Base-by-base conservation (phyloP, 2,329 filamentous ascomycete species). In the Xylaria sp. region DNA sequence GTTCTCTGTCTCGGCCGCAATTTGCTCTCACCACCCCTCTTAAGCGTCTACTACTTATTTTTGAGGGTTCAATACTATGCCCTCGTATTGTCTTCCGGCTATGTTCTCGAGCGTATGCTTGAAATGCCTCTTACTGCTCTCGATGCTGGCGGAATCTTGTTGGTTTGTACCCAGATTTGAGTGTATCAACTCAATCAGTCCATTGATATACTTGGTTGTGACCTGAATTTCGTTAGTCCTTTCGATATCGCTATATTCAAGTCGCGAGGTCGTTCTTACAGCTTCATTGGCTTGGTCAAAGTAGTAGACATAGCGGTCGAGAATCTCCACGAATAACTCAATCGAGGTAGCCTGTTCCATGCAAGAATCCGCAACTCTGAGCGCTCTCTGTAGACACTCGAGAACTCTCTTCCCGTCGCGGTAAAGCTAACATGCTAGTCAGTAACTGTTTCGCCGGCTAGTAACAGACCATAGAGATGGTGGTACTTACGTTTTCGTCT, bases 221-320 rank as follows among this genome's bases (percentile, higher is more conserved):
- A 99, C 87, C 87, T 89, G 68, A 6, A 15, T 32, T 28, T 7
- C 39, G 58, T 70, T 46, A 75, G 68, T 59, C 58, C 54, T 41
- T 18, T 13, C n/a, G n/a, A 12, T n/a, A 46, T 41, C 41, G 55
- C n/a, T 10, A 3, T 56, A 46, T 9, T 15, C 18, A 37, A 10
- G 32, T 44, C 15, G 3, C 18, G n/a, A 3, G 9, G 10, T 15
- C 9, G 12, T 2, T 78, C 86, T 78, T 80, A 89, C 96, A 74
- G 94, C 94, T 83, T 99, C 96, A 81, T 99, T 99, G 79, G 97
- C 94, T 81, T 99, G 95, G 81, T 99, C 96, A 83, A 98, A 99
- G 84, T 98, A 99, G 82, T 99, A 99, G 63, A 98, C 94, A 80
- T 99, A 99, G 81, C 96, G 90, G 81, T 99, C 98, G 65, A 99